Evolutionary conservation across 2,329 filamentous ascomycete genomes (phyloP).

Genomic region (Capronia epimyces): DNA sequence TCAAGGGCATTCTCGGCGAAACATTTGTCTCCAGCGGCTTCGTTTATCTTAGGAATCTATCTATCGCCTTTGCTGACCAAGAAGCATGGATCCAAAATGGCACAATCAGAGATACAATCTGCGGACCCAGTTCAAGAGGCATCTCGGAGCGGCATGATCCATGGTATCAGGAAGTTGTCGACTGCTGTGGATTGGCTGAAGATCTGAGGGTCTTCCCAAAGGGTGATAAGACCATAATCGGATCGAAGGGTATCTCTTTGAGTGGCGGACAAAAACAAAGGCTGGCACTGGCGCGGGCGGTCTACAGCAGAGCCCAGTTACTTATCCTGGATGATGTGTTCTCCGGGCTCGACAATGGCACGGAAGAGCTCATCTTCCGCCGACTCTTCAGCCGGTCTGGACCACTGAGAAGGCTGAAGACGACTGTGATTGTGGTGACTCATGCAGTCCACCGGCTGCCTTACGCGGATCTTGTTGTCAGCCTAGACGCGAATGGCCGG

Average conservation of each 20-base stretch:
- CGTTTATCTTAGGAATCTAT: constrained; percentile 15
- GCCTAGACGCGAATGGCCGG: constrained; percentile 36
- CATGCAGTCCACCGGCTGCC: constrained; percentile 37
- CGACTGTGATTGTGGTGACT: constrained; percentile 31
- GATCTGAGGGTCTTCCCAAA: constrained; percentile 27
- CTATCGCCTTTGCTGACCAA: constrained; percentile 25
- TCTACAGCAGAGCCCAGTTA: constrained; percentile 46
- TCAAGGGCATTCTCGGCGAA: constrained; percentile 27
- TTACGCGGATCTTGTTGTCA: constrained; percentile 41
- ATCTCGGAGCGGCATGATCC: constrained; percentile 18
- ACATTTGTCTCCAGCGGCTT: constrained; percentile 18
- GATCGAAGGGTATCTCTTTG: constrained; percentile 28
- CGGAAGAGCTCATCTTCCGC: constrained; percentile 47
- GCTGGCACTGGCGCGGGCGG: constrained; percentile 47
- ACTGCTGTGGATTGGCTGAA: constrained; percentile 27
- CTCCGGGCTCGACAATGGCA: constrained; percentile 48
- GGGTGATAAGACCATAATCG: constrained; percentile 28
- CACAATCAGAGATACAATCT: constrained; percentile 27
- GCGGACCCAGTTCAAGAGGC: constrained; percentile 26
- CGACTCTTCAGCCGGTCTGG: constrained; percentile 44
- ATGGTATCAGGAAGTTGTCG: constrained; percentile 31
- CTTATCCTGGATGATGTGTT: constrained; percentile 50
- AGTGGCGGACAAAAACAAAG: constrained; percentile 32
- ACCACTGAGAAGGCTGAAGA: constrained; percentile 39
- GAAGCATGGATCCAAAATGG: constrained; percentile 26